Percentiles rank a stretch among this genome's conserved stretches.
Conservation (phyloP, 768 basidiomycete genomes). For the Fibroporia radiculosa region DNA sequence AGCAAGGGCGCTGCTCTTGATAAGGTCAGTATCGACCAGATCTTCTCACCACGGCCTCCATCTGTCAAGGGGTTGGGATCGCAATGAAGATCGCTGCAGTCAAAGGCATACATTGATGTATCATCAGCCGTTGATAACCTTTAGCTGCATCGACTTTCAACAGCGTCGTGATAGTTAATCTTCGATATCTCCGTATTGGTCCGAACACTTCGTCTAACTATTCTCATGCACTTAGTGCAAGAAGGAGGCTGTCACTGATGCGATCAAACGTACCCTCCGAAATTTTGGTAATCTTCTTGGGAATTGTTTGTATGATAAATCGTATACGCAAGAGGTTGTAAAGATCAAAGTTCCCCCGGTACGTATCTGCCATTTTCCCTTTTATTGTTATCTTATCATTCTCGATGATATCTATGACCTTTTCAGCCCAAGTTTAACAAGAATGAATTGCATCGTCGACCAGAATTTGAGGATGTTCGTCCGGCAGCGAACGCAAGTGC, state of each 20-base stretch:
- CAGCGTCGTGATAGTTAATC: no score
- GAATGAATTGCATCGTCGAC: conserved; percentile 58
- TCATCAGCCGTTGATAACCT: no score
- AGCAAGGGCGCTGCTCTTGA: conserved; percentile 83
- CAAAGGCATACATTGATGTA: no score
- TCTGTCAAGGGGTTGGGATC: no score
- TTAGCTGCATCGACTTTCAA: no score
- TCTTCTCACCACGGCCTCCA: not conserved
- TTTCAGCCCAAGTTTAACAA: conserved; percentile 60
- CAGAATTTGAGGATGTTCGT: conserved; percentile 50
- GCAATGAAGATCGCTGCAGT: no score
- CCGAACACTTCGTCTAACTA: not conserved
- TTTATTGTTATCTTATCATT: no score
- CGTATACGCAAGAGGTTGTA: conserved; percentile 72
- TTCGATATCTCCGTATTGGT: conserved; percentile 1
- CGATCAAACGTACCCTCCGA: conserved; percentile 80
- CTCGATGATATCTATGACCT: not conserved
- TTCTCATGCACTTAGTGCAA: conserved; percentile 61
- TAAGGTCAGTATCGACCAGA: conserved; percentile 48
- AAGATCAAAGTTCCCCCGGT: conserved; percentile 86
- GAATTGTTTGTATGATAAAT: conserved; percentile 96
- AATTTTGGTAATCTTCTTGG: conserved; percentile 94
- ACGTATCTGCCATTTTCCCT: no score
- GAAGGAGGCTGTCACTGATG: conserved; percentile 97
- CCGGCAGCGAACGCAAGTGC: conserved; percentile 6